Percentiles rank a stretch among this genome's conserved stretches.
These are phyloP conservation scores for Prunella vulgaris DNA, from an alignment of 257 asterid species.

Conservation along the genomic window DNA sequence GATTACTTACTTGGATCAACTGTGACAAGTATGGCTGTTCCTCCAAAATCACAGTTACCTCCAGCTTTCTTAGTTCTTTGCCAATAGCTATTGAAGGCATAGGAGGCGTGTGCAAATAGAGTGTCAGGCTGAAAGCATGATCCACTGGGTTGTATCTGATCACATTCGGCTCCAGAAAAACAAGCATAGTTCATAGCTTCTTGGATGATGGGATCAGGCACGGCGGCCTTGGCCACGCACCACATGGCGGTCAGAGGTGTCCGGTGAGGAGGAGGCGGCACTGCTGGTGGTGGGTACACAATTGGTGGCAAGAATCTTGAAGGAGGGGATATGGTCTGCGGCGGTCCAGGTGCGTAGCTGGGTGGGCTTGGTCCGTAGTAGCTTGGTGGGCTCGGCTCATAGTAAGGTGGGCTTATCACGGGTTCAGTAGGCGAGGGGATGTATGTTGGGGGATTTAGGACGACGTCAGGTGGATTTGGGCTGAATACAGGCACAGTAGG, in stretches of 20 bases:
- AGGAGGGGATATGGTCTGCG: conserved; percentile 34
- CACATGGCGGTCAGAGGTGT: conserved; percentile 48
- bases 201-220: conserved; percentile 81
- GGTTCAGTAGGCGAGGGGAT: conserved; percentile 33
- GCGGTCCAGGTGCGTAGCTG: conserved; percentile 32
- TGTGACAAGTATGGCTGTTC: conserved; percentile 81
- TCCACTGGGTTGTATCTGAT: conserved; percentile 60
- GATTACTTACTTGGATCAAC: conserved; percentile 80
- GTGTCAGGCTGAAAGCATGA: conserved; percentile 81
- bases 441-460: conserved; percentile 28
- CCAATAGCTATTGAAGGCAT: conserved; percentile 89
- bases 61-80: conserved; percentile 73
- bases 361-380: conserved; percentile 43
- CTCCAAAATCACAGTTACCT: conserved; percentile 89
- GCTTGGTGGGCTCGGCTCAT: conserved; percentile 39
- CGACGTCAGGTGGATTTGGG: conserved; percentile 24
- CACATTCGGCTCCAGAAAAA: conserved; percentile 85
- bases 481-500: no score
- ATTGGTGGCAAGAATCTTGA: conserved; percentile 69
- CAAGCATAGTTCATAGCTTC: conserved; percentile 98
- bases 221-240: conserved; percentile 96
- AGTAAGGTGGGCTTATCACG: conserved; percentile 36
- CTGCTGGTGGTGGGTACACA: conserved; percentile 72
- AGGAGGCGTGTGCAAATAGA: conserved; percentile 79
- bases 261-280: conserved; percentile 71